phyloP scores from a whole-genome alignment of 306 rosid genomes.

The Myrica gale region DNA sequence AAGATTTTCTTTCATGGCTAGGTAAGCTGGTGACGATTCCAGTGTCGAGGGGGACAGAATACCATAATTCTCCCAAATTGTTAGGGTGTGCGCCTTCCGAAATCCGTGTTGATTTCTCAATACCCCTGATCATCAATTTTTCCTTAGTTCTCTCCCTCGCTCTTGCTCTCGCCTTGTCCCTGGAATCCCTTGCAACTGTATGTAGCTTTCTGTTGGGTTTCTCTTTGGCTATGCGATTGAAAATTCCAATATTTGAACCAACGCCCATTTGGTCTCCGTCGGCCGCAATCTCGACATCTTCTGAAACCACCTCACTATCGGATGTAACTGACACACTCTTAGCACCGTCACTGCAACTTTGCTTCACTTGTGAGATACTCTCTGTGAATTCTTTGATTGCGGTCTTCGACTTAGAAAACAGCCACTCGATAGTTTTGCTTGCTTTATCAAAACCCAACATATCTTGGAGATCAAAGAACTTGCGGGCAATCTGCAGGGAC shows the following conservation, averaged over 20 bases:
- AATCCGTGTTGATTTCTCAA: neutral
- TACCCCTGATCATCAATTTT: conserved; percentile 25
- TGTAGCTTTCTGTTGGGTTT: conserved; percentile 17
- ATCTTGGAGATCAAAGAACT: conserved; percentile 61
- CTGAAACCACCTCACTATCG: conserved; percentile 18
- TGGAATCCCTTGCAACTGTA: conserved; percentile 40
- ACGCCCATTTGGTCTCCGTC: neutral
- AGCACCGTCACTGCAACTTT: neutral
- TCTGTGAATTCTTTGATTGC: conserved; percentile 47
- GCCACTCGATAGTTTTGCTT: conserved; percentile 61
- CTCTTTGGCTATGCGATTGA: neutral
- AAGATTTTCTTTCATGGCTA: neutral
- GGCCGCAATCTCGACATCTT: neutral
- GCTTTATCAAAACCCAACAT: conserved; percentile 60
- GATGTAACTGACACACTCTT: conserved; percentile 10
- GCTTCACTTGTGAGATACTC: neutral
- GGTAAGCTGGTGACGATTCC: neutral
- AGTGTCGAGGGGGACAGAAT: neutral
- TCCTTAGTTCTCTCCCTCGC: conserved; percentile 54
- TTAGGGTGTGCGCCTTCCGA: conserved; percentile 1
- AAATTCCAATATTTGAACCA: neutral
- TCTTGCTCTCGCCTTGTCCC: conserved; percentile 50
- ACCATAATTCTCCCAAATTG: conserved; percentile 3
- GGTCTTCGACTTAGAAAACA: conserved; percentile 38
- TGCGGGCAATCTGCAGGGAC: conserved; percentile 51